phyloP scores from a whole-genome alignment of 106 monocot species.

The Allium sativum region DNA sequence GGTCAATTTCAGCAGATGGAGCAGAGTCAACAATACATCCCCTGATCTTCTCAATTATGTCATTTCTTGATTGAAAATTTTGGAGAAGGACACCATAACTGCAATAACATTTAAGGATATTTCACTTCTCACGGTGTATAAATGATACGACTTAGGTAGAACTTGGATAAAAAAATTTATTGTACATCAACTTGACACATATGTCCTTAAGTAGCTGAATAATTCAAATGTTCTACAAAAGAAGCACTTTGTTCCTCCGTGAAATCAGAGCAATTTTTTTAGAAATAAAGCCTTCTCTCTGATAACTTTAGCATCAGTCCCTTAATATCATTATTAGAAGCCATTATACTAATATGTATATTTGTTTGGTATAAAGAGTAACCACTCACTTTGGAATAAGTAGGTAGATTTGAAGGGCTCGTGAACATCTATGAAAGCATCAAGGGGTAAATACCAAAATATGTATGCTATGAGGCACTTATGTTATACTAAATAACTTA shows the following conservation, averaged over 20 bases:
- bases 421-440: too few species aligned
- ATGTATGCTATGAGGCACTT: too few species aligned
- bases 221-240: neutral
- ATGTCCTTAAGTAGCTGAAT: neutral
- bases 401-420: too few species aligned
- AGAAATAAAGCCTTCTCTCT: neutral
- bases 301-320: too few species aligned
- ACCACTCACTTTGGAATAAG: too few species aligned
- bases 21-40: conserved; percentile 95
- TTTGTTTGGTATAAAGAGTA: too few species aligned
- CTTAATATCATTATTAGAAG: too few species aligned
- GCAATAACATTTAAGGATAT: conserved; percentile 10
- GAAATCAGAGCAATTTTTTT: neutral
- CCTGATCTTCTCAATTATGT: conserved; percentile 63
- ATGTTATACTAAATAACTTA: too few species aligned
- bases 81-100: conserved; percentile 86
- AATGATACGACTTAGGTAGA: neutral
- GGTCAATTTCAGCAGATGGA: conserved; percentile 61
- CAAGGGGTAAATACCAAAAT: too few species aligned
- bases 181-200: neutral
- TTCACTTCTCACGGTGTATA: neutral
- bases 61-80: conserved; percentile 48
- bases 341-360: too few species aligned
- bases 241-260: neutral
- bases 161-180: neutral